Base-by-base conservation (phyloP, 1,139 yeast genomes). In the Entelexis paramagnoliae region DNA sequence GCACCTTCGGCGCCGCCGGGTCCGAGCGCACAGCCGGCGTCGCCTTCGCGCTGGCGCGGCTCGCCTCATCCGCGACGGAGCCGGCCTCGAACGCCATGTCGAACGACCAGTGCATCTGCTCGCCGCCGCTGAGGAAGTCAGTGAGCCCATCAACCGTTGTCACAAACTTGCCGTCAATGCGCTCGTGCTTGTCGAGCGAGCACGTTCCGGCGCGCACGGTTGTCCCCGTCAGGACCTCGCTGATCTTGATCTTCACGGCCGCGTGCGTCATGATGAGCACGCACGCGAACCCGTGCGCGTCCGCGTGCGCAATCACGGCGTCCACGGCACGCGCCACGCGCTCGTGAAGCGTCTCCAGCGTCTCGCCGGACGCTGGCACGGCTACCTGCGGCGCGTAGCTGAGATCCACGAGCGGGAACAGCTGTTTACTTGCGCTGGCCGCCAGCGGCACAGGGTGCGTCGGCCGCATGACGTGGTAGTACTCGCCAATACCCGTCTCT, bases 61-160 rank as follows among this genome's bases (percentile, higher is more conserved):
- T 48, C 34, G 51, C 60, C 44, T 55, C 61, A 45, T 83, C 91
- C 51, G 81, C 89, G 53, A 80, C 83, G 1, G 88, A 81, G 2
- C 91, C 91, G 1, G 91, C 89, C 63, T 82, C 89, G 58, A 77
- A 79, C 26, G 75, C 76, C 70, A 67, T 70, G 62, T 77, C 79
- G 69, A 86, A 86, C 59, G 81, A 77, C 95, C 95, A 86, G 64
- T 83, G 83, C 91, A 87, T 84, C 66, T 85, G 95, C 65, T 86
- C 95, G n/a, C 95, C 95, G 9, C 75, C 67, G 2, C 74, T 65
- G 57, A 86, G 71, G 60, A 79, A 84, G 46, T 75, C 79, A 26
- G 85, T 76, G 58, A 78, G 76, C 19, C 95, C 95, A 63, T 81
- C 82, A 74, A 75, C 71, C 22, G 71, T 72, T 48, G 79, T 65